Base-by-base conservation (phyloP, 2,329 filamentous ascomycete genomes). In the Fusarium kyushuense region DNA sequence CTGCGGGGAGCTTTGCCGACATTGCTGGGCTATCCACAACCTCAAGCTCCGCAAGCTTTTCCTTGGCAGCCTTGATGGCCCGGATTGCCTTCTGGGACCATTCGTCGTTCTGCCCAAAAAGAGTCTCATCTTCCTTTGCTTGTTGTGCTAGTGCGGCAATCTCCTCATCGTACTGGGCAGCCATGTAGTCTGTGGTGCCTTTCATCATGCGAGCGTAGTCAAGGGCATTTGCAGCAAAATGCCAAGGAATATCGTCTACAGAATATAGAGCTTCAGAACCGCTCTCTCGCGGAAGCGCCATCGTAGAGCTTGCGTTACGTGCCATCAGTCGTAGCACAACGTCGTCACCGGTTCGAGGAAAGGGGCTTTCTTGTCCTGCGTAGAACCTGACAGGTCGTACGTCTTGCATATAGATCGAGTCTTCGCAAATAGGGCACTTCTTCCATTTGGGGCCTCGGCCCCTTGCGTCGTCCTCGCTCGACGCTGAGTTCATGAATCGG, bases 141-240 rank as follows among this genome's bases (percentile, higher is more conserved):
- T 97, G 93, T 65, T 84, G 84, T 62, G 88, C 82, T 25, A 99
- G 82, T 19, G 92, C 89, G 38, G 87, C 82, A 35, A 97, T 89
- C 76, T 98, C 95, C 36, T 87, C 82, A 65, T 96, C 89, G 72
- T 90, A 95, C 75, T 98, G 92, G 54, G 88, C 84, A 14, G 83
- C 77, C 90, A 99, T 95, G 76, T 99, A 99, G 33, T 92, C 89
- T 72, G 92, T 89, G 6, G 93, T 95, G 9, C 94, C 96, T 76
- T 95, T 97, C 92, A 99, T 97, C 56, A 98, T 91, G 38, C 94
- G 89, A 17, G 94, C 93, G 78, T 97, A 99, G 76, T 99, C 96
- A 76, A 96, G 86, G 35, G 97, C 94, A 73, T 97, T 96, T 12
- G 93, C 94, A 8, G 93, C 93, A 79, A 96, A 94, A 77, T 96